Evolutionary conservation across 805 yeast species (phyloP).

Genomic region (Grigorovia humatica): DNA sequence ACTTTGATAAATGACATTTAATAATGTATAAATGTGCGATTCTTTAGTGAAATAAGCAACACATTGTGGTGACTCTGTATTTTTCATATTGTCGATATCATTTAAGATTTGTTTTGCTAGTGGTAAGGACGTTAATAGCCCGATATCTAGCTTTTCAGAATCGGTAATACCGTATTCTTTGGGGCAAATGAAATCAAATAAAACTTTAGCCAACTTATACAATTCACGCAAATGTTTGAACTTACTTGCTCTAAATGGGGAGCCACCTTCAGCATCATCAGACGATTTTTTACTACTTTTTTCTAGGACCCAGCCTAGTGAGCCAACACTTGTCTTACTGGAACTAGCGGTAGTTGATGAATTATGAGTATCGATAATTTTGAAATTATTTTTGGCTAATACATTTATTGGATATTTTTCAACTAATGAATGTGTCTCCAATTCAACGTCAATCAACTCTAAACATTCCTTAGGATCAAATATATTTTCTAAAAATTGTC

Average conservation of each 20-base stretch:
- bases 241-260: slow-evolving; percentile 68
- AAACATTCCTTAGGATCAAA: slow-evolving; percentile 54
- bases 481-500: slow-evolving; percentile 75
- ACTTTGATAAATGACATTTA: slow-evolving; percentile 85
- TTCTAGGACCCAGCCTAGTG: slow-evolving; percentile 64
- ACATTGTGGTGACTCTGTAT: slow-evolving; percentile 70
- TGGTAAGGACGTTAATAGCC: slow-evolving; percentile 86
- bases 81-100: slow-evolving; percentile 73
- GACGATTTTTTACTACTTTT: slow-evolving; percentile 22
- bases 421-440: slow-evolving; percentile 38
- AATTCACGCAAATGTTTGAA: slow-evolving; percentile 77
- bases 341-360: slow-evolving; percentile 6
- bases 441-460: slow-evolving; percentile 21
- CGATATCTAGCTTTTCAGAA: slow-evolving; percentile 91
- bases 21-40: slow-evolving; percentile 86
- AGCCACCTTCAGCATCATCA: slow-evolving; percentile 20
- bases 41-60: slow-evolving; percentile 93
- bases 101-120: slow-evolving; percentile 75
- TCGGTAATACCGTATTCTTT: slow-evolving; percentile 97
- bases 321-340: slow-evolving; percentile 39
- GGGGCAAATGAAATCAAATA: slow-evolving; percentile 96
- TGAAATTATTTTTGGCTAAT: slow-evolving; percentile 66
- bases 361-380: slow-evolving; percentile 35
- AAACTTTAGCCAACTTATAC: slow-evolving; percentile 79
- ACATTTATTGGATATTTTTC: slow-evolving; percentile 66